Evolutionary conservation across 768 basidiomycete species (phyloP).

Genomic region (Collybiopsis confluens): DNA sequence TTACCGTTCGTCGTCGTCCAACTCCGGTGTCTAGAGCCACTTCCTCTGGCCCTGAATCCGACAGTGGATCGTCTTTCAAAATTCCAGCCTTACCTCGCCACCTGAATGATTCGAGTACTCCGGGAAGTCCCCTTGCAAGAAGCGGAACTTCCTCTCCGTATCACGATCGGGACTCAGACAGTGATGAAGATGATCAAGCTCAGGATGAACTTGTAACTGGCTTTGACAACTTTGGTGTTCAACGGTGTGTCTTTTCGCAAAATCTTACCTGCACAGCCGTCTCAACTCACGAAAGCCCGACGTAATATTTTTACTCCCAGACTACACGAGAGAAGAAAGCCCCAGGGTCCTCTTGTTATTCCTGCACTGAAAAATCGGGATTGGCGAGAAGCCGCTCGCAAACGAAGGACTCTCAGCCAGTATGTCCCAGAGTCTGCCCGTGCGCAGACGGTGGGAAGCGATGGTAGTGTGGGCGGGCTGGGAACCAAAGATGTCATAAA

Average conservation of each 20-base stretch:
- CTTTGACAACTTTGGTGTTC: constrained; percentile 68
- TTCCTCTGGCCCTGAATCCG: constrained; percentile 64
- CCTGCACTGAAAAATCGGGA: constrained; percentile 84
- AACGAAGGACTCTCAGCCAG: constrained; percentile 47
- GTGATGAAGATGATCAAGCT: constrained; percentile 49
- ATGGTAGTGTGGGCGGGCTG: constrained; percentile 75
- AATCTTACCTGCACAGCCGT: constrained; percentile 32
- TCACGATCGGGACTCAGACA: constrained; percentile 47
- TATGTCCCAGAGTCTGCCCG: constrained; percentile 65
- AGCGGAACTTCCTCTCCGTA: constrained; percentile 45
- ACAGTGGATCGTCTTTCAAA: constrained; percentile 48
- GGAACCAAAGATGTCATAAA: constrained; percentile 76
- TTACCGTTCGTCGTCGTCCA: constrained; percentile 80
- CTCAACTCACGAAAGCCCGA: constrained; percentile 80
- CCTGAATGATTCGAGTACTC: constrained; percentile 36
- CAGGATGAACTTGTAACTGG: constrained; percentile 70
- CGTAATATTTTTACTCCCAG: constrained; percentile 31
- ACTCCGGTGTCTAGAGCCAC: constrained; percentile 59
- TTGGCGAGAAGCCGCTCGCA: constrained; percentile 80
- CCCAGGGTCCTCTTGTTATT: constrained; percentile 73
- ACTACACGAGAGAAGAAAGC: constrained; percentile 39
- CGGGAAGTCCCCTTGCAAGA: constrained; percentile 54
- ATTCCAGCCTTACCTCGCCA: constrained; percentile 59
- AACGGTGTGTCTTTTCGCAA: constrained; percentile 72
- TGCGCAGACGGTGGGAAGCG: constrained; percentile 46